Evolutionary conservation across 2,329 filamentous ascomycete species (phyloP), one percentile per base, ranked within the genome.

Genomic region (Penicillium sp.): DNA sequence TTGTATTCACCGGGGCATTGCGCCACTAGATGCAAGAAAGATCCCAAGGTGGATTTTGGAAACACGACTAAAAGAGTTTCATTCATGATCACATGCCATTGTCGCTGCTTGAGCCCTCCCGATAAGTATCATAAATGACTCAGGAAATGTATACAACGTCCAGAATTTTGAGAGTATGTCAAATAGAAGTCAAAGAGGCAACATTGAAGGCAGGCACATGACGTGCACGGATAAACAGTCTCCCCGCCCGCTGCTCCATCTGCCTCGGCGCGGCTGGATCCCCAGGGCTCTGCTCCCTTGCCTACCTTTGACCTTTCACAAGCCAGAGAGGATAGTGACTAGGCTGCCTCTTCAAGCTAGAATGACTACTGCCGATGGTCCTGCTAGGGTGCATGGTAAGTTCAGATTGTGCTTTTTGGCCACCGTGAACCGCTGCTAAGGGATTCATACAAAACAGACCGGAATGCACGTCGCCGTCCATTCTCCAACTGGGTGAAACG

Each of bases 401-500:
- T 64, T 64, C 47, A 38, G 38, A 29, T 32, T 46, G 21, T 46
- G 45, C 38, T 42, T 35, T 29, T 57, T 42, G 35, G 34, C 44
- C 47, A 41, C 40, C 48, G 29, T 52, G 42, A 57, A 52, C 55
- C 51, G 42, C 13, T 32, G 45, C 55, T 61, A 52, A 60, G 40
- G 48, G 48, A 46, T 42, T 18, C 45, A 46, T 57, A 56, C 63
- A 54, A 75, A 59, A 64, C 75, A 91, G 88, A 91, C 72, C 84
- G 86, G 63, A 80, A 86, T 68, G 83, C 83, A 65, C 88, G 91
- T 62, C 87, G 91, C 65, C 86, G 90, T 60, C 93, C 92, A 25
- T 97, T 97, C 71, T 85, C 92, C 45, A 90, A 87, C 63, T 95
- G 93, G 89, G 91, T 99, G 80, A 96, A 92, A 80, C 92, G 92